phyloP scores from a whole-genome alignment of 164 flowering plant species.

The Macadamia tetraphylla region DNA sequence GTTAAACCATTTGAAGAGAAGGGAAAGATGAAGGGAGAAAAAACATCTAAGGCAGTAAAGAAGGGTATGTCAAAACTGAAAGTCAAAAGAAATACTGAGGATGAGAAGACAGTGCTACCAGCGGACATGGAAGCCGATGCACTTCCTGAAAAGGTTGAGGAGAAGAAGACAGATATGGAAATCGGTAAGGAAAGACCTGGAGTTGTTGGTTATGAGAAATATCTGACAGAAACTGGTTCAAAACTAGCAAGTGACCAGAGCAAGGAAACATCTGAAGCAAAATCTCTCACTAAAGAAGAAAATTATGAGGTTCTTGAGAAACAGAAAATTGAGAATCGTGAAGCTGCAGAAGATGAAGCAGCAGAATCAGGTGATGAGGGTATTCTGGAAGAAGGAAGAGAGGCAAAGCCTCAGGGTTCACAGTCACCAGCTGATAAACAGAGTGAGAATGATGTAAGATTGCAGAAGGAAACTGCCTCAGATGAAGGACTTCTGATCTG shows the following conservation, averaged over 20 bases:
- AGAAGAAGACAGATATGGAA: not conserved
- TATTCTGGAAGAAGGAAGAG: not conserved
- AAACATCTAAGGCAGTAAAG: too few relatives aligned
- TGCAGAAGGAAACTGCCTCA: not conserved
- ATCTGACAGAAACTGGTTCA: not conserved
- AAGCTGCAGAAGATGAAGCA: not conserved
- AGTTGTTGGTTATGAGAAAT: not conserved
- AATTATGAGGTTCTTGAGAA: not conserved
- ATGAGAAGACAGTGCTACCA: too few relatives aligned
- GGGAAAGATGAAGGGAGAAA: not conserved
- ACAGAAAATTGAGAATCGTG: not conserved
- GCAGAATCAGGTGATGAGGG: not conserved
- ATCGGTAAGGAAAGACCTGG: not conserved
- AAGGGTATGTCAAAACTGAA: too few relatives aligned
- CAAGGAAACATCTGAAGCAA: not conserved
- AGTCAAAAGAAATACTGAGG: too few relatives aligned
- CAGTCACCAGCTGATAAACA: not conserved
- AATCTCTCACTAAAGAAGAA: not conserved
- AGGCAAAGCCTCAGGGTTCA: not conserved
- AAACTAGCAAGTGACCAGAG: not conserved
- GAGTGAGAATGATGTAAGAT: not conserved
- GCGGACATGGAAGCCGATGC: too few relatives aligned
- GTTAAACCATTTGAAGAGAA: not conserved
- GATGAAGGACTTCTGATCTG: not conserved
- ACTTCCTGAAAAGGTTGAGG: not conserved